Evolutionary conservation across 441 rosid genomes (phyloP).

Genomic region (Flueggea neowawraea): DNA sequence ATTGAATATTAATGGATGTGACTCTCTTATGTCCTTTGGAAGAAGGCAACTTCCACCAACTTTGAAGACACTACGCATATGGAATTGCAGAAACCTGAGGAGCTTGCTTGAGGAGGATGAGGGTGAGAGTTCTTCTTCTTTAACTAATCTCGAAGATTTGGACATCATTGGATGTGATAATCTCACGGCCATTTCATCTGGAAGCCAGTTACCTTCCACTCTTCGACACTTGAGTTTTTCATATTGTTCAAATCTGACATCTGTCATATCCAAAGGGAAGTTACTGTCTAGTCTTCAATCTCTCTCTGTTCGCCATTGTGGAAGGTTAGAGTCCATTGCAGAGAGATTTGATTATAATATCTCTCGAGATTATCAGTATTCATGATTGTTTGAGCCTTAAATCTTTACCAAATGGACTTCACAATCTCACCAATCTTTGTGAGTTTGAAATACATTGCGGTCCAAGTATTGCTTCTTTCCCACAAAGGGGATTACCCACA

Average conservation of each 20-base stretch:
- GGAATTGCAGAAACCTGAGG: slow-evolving; percentile 8
- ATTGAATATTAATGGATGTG: slow-evolving; percentile 6
- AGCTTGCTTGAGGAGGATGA: slow-evolving; percentile 4
- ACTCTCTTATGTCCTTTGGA: slow-evolving; percentile 9
- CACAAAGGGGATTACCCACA: background rate
- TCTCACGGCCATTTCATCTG: too few species aligned
- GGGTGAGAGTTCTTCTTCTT: background rate
- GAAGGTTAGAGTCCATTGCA: slow-evolving; percentile 3
- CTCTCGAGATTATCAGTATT: background rate
- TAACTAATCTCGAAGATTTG: background rate
- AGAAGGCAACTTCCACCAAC: slow-evolving; percentile 5
- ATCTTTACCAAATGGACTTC: background rate
- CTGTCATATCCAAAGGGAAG: background rate
- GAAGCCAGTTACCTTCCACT: too few species aligned
- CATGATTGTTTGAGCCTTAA: slow-evolving; percentile 6
- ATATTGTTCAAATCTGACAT: background rate
- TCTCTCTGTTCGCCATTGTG: background rate
- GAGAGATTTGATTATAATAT: background rate
- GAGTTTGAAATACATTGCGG: background rate
- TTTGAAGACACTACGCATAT: slow-evolving; percentile 6
- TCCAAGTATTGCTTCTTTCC: background rate
- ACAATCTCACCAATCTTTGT: background rate
- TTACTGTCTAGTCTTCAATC: background rate
- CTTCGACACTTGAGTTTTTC: too few species aligned
- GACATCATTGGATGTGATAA: background rate